Evolutionary conservation across 441 rosid species (phyloP), one percentile per base, ranked within the genome.

Genomic region (Adansonia rubrostipa): DNA sequence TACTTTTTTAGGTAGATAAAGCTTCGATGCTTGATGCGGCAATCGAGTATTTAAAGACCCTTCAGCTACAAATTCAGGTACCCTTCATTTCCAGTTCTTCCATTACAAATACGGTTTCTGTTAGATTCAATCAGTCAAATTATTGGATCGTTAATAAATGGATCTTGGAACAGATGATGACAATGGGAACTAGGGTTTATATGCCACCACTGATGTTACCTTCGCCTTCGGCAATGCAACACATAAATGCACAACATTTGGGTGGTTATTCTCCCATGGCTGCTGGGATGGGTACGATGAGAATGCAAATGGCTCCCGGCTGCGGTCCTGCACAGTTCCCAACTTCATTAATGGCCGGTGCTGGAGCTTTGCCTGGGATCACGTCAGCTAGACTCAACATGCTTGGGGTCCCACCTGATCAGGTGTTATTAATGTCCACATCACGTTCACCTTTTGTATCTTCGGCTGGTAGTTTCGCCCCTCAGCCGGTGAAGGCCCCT

Each of bases 41-140:
- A n/a, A 90, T 90, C 28, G 86, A 84, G 69, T 90, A 87, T 80
- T 66, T 87, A 83, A 90, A 87, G 80, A 54, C 76, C 7, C 92
- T 90, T 79, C 86, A 88, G 73, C 82, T 85, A 64, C 93, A 86
- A 84, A 77, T 87, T n/a, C 85, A 86, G 93, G 93, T 90, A 81
- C 11, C 19, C 1, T 45, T 51, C 24, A 9, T 13, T 15, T 56
- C 60, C 6, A 6, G 5, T 22, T 17, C 64, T 64, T 33, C 68
- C 15, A 13, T 63, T 45, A 20, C n/a, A 45, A 36, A 7, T 5
- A 6, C 14, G 15, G 33, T 5, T 17, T 19, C 19, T 3, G 20
- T 13, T 53, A 45, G 51, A 9, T 17, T 9, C 28, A 14, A 33
- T 14, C 14, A 22, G 64, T 60, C 17, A 72, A 36, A 67, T 56